Conservation (phyloP, 768 basidiomycete species). For the Suillus variegatus region DNA sequence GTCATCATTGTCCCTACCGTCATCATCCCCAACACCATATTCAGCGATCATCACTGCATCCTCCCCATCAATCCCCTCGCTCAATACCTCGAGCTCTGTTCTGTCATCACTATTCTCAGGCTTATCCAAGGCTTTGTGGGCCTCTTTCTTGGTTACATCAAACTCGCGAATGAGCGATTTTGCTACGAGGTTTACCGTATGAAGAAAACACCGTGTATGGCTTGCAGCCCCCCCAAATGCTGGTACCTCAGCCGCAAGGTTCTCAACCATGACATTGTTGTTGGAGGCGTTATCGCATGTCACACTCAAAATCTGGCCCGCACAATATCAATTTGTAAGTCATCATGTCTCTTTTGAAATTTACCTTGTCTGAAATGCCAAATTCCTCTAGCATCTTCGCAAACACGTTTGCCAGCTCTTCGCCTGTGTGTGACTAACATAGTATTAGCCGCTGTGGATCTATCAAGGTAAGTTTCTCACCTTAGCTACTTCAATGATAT, state of each 20-base stretch:
- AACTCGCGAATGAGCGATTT: slow-evolving; percentile 3
- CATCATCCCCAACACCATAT: background rate
- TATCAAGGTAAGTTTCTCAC: background rate
- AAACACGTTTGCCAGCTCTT: slow-evolving; percentile 20
- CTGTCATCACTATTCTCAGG: background rate
- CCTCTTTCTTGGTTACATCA: slow-evolving; percentile 1
- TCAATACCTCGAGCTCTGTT: background rate
- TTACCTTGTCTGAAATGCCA: slow-evolving; percentile 20
- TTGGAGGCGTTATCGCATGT: no score
- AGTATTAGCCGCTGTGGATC: no score
- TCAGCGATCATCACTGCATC: background rate
- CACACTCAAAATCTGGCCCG: slow-evolving; percentile 23
- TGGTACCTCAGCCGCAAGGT: no score
- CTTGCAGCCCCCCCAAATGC: no score
- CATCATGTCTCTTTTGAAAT: background rate
- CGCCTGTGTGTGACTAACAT: slow-evolving; percentile 8
- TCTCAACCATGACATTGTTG: no score
- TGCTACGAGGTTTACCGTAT: slow-evolving; percentile 19
- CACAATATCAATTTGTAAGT: no score
- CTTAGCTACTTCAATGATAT: slow-evolving; percentile 30
- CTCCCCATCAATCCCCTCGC: background rate
- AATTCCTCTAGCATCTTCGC: slow-evolving; percentile 22
- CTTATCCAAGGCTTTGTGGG: background rate
- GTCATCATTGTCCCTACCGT: background rate
- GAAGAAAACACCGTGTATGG: no score